These are phyloP conservation scores for Cyberlindnera maritima DNA, from an alignment of 805 yeast genomes.

Conservation along the genomic window DNA sequence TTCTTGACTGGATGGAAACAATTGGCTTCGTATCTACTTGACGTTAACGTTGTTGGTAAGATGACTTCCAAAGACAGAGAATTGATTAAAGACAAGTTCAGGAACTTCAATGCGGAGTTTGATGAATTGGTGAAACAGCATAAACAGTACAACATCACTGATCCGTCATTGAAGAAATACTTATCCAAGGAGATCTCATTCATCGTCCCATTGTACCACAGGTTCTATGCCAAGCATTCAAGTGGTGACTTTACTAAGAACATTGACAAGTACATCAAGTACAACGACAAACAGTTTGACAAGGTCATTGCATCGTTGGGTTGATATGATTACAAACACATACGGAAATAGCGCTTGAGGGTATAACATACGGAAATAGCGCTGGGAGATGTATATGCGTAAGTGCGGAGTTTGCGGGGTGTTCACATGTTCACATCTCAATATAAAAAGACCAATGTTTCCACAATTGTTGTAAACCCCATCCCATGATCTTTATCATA, in stretches of 20 bases:
- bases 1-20: constrained; percentile 79
- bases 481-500: too few relatives aligned
- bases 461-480: too few relatives aligned
- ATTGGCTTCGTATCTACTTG: constrained; percentile 74
- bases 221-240: constrained; percentile 77
- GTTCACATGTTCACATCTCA: too few relatives aligned
- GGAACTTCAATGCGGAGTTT: constrained; percentile 76
- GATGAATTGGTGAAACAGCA: constrained; percentile 72
- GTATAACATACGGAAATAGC: too few relatives aligned
- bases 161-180: constrained; percentile 58
- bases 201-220: constrained; percentile 78
- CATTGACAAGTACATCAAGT: constrained; percentile 66
- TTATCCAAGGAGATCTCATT: constrained; percentile 70
- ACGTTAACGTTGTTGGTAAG: constrained; percentile 65
- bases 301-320: constrained; percentile 33
- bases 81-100: constrained; percentile 78
- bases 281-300: constrained; percentile 48
- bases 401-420: too few relatives aligned
- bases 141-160: constrained; percentile 62
- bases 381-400: too few relatives aligned
- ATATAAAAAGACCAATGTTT: too few relatives aligned
- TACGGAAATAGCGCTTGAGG: too few relatives aligned
- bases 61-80: constrained; percentile 73
- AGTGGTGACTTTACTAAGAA: constrained; percentile 71
- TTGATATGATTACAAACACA: neutral